Conservation (phyloP, 805 yeast genomes). For the Pichia nakasei region DNA sequence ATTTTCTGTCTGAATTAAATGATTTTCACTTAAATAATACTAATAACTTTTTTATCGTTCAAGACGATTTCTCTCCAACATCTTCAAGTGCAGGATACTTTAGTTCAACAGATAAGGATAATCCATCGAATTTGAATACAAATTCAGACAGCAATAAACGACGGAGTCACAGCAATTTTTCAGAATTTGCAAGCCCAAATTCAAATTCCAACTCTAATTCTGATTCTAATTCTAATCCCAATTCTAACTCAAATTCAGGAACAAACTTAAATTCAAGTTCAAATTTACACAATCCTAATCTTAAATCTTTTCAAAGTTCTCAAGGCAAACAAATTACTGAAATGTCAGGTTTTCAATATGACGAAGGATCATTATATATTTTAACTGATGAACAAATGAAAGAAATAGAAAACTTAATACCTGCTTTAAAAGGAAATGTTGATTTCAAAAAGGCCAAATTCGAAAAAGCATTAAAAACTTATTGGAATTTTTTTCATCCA, state of each 20-base stretch:
- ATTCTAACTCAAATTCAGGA: not conserved
- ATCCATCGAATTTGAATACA: not conserved
- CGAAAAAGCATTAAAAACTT: slow-evolving; percentile 27
- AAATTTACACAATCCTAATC: not conserved
- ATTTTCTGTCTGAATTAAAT: slow-evolving; percentile 16
- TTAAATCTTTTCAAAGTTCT: slow-evolving; percentile 11
- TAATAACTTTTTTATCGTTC: slow-evolving; percentile 24
- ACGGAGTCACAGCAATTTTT: no score
- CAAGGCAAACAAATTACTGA: slow-evolving; percentile 10
- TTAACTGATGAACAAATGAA: slow-evolving; percentile 15
- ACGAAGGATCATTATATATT: slow-evolving; percentile 7
- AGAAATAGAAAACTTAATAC: slow-evolving; percentile 21
- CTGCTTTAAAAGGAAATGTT: slow-evolving; percentile 18
- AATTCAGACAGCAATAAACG: no score
- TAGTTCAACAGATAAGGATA: not conserved
- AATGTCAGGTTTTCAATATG: not conserved
- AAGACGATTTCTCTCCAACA: slow-evolving; percentile 20
- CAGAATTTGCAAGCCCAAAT: not conserved
- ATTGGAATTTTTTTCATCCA: slow-evolving; percentile 54
- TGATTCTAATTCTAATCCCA: not conserved
- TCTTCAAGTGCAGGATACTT: slow-evolving; percentile 12
- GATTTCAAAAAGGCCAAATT: slow-evolving; percentile 25
- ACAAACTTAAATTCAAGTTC: no score
- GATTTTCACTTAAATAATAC: slow-evolving; percentile 20
- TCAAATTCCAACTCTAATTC: not conserved